phyloP scores from a whole-genome alignment of 768 basidiomycete genomes.

The Butyriboletus loyo region DNA sequence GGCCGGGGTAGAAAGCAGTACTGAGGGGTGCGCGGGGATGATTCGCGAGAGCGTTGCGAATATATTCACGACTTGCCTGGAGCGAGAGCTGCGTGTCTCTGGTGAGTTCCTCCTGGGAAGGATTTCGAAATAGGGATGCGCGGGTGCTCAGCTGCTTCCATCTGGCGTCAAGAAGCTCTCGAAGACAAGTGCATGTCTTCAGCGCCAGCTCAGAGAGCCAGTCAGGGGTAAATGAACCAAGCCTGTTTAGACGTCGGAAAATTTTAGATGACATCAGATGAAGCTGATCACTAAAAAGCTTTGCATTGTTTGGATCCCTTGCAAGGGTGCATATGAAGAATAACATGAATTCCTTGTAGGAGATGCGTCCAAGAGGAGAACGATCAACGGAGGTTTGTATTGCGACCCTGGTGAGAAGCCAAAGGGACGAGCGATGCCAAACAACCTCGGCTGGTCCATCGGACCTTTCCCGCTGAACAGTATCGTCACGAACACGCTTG shows the following conservation, averaged over 20 bases:
- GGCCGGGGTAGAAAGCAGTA: neutral
- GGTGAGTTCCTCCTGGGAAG: constrained; percentile 1
- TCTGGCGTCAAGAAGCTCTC: constrained; percentile 26
- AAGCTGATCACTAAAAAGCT: constrained; percentile 21
- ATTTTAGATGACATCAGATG: constrained; percentile 22
- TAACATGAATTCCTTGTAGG: constrained; percentile 48
- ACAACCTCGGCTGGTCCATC: neutral
- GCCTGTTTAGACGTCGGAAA: constrained; percentile 14
- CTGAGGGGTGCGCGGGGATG: fast-evolving
- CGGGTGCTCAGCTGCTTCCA: constrained; percentile 32
- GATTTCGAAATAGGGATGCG: constrained; percentile 16
- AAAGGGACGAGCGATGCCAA: constrained; percentile 32
- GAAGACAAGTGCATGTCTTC: constrained; percentile 23
- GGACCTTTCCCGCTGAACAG: neutral
- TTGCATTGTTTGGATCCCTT: constrained; percentile 7
- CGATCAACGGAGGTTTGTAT: constrained; percentile 25
- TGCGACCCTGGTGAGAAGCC: constrained; percentile 31
- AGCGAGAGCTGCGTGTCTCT: constrained; percentile 36
- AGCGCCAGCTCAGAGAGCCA: constrained; percentile 40
- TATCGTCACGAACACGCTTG: constrained; percentile 28
- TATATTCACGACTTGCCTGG: constrained; percentile 24
- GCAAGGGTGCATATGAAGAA: constrained; percentile 35
- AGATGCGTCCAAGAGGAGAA: constrained; percentile 3
- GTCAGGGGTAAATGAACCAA: constrained; percentile 4
- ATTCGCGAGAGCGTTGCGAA: constrained; percentile 18